Evolutionary conservation across 805 yeast genomes (phyloP), one percentile per base, ranked within the genome.

Genomic region (Suhomyces kilbournensis): DNA sequence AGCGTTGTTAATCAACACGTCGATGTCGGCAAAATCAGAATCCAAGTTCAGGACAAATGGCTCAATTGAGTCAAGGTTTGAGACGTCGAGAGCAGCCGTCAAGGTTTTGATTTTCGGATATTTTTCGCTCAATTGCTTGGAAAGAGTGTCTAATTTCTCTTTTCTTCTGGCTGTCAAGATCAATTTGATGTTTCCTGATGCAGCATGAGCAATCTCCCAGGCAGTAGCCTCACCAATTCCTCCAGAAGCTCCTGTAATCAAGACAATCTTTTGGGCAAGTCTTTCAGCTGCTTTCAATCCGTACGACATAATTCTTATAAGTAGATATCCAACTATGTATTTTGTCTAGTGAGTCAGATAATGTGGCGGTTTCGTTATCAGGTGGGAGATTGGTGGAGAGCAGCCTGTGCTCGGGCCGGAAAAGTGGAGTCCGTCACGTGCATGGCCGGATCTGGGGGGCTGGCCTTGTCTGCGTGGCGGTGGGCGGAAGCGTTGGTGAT

Each of bases 191-290:
- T 85, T 67, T 30, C 96, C 96, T 46, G 81, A 75, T 20, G 93
- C 77, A 14, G 90, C 89, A 20, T 76, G 83, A 43, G 97, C 94
- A 59, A 90, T 84, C 66, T 92, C 96, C 46, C 78, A 70, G 14
- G 97, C 98, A 9, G 97, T 91, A 50, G 96, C 94, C 59, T 83
- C 83, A 10, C 98, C 99, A 62, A 93, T 93, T 51, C 98, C 98
- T 14, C 97, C 84, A 23, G 97, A 89, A 7, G 98, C 98, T 56
- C 98, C 98, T n/a, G 98, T 90, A 62, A 93, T 86, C 42, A 93
- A 79, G 30, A 90, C 79, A 17, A 85, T 83, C 66, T 93, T 92
- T 47, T 87, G 87, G 20, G 87, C 83, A 32, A 93, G 76, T 67
- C 97, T 81, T 66, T 85, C 85, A 43, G 92, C 89, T 49, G 96